Conservation (phyloP, 1,284 basidiomycete genomes). For the Coriolopsis trogii region DNA sequence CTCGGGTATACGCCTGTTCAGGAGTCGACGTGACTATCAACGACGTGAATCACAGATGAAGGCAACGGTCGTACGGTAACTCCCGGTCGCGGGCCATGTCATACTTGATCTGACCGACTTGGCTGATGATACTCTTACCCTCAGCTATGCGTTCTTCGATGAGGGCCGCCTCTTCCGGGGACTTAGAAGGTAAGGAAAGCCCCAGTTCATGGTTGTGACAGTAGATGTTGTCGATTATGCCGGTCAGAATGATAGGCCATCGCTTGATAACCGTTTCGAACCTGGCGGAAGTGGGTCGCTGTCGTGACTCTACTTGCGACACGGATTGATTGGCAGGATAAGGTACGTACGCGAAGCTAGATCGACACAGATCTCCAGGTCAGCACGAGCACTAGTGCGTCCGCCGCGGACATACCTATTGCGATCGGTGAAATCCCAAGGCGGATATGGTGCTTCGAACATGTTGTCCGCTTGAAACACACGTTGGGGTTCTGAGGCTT, state of each 20-base stretch:
- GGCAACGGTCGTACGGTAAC: constrained; percentile 60
- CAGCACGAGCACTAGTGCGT: background rate
- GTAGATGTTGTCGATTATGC: constrained; percentile 75
- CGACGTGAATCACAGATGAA: background rate
- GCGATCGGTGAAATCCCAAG: constrained; percentile 29
- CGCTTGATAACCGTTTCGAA: constrained; percentile 63
- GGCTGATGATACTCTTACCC: constrained; percentile 81
- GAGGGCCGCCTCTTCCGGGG: constrained; percentile 16
- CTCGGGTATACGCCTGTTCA: constrained; percentile 60
- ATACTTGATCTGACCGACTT: constrained; percentile 85
- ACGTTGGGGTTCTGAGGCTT: background rate
- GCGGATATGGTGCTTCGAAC: constrained; percentile 28
- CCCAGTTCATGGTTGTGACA: constrained; percentile 52
- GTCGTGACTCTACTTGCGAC: background rate
- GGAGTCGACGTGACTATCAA: background rate
- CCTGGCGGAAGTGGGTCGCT: constrained; percentile 35
- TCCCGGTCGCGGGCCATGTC: constrained; percentile 84
- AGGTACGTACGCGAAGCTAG: constrained; percentile 28
- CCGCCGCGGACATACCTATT: constrained; percentile 18
- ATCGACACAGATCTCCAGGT: background rate
- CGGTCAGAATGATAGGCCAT: constrained; percentile 91
- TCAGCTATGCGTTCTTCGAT: constrained; percentile 56
- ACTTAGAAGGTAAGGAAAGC: constrained; percentile 36
- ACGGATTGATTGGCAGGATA: background rate
- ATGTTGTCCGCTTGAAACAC: constrained; percentile 5